A percentile compares a stretch with the other conserved stretches of the same genome.
These are phyloP conservation scores for Trametes maxima DNA, from an alignment of 768 basidiomycete genomes.

Conservation along the genomic window DNA sequence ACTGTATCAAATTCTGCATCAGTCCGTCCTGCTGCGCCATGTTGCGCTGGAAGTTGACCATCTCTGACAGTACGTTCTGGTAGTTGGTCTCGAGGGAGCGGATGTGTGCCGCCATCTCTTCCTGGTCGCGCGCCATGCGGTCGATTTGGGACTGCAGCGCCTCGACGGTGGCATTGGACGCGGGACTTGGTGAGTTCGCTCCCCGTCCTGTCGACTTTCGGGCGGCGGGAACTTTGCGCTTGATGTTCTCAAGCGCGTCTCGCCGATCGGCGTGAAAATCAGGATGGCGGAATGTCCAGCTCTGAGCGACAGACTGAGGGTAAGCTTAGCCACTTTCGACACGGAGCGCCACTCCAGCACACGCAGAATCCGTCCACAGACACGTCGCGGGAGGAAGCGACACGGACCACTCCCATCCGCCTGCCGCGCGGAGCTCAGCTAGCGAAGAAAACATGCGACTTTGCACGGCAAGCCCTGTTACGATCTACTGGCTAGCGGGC, in stretches of 20 bases:
- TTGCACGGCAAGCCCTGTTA: not conserved
- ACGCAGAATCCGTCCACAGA: constrained; percentile 7
- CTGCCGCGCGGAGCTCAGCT: constrained; percentile 5
- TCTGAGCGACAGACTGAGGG: constrained; percentile 26
- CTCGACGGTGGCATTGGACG: constrained; percentile 31
- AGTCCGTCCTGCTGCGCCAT: constrained; percentile 85
- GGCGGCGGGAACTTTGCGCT: constrained; percentile 54
- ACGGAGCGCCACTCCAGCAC: not conserved
- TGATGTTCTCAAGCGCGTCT: constrained; percentile 65
- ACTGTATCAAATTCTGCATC: constrained; percentile 80
- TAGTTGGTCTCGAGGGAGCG: constrained; percentile 64
- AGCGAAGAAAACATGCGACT: not conserved
- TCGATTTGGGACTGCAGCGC: constrained; percentile 53
- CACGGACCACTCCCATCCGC: not conserved
- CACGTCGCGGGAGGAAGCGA: constrained; percentile 4
- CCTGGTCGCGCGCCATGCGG: constrained; percentile 47
- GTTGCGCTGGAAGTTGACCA: constrained; percentile 71
- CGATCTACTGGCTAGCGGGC: constrained; percentile 11
- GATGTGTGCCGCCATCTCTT: constrained; percentile 55
- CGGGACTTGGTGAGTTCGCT: constrained; percentile 30
- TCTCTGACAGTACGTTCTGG: constrained; percentile 67
- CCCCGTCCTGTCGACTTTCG: constrained; percentile 35
- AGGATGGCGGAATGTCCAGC: constrained; percentile 57
- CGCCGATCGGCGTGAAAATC: constrained; percentile 54
- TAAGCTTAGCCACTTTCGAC: not conserved